A percentile compares a stretch with the other conserved stretches of the same genome.
Conservation (phyloP, 768 basidiomycete species). For the Phanerodontia chrysosporium region DNA sequence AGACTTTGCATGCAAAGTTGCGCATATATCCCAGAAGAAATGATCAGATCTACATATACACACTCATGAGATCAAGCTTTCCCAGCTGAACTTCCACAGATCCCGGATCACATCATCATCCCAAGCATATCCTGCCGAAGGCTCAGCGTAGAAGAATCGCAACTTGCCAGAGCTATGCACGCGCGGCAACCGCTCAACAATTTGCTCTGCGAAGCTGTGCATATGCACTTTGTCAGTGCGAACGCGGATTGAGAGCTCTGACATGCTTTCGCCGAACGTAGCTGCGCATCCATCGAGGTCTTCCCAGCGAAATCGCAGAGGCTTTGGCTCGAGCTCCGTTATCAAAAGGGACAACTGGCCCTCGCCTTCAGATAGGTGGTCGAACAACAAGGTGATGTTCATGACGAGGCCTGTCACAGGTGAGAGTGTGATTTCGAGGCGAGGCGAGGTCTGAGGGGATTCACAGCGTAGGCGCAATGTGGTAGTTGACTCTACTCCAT, state of each 20-base stretch:
- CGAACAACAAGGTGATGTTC: neutral
- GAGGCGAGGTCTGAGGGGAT: neutral
- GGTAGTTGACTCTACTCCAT: neutral
- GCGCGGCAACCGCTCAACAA: neutral
- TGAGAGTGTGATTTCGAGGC: neutral
- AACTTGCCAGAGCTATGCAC: neutral
- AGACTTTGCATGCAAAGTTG: too few species aligned
- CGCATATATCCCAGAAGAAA: too few species aligned
- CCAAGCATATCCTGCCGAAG: neutral
- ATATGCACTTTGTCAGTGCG: neutral
- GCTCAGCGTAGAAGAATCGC: neutral
- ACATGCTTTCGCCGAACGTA: neutral
- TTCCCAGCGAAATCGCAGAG: neutral
- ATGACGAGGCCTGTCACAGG: neutral
- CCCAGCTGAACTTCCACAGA: neutral
- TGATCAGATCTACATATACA: too few species aligned
- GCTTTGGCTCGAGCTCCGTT: neutral
- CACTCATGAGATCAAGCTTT: too few species aligned
- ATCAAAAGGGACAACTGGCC: neutral
- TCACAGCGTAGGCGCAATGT: neutral
- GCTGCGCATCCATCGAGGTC: neutral
- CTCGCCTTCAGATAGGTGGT: neutral
- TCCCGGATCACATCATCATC: neutral
- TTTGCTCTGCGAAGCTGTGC: neutral
- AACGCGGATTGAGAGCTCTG: neutral